Conservation (phyloP, 768 basidiomycete species). For the Psilocybe cyanescens region DNA sequence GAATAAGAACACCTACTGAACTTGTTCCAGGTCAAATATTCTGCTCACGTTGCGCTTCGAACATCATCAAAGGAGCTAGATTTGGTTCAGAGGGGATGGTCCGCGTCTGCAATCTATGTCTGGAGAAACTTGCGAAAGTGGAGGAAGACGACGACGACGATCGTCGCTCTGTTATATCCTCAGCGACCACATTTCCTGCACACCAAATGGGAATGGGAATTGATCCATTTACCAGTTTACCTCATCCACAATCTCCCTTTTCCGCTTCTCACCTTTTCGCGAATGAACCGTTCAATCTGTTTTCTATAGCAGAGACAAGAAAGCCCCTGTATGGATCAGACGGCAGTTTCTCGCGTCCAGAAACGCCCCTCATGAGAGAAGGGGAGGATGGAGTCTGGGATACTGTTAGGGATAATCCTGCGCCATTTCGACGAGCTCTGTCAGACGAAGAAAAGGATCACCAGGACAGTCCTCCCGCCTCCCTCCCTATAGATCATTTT, state of each 20-base stretch:
- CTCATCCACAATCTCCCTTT: conserved; percentile 83
- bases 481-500: conserved; percentile 48
- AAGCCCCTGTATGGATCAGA: conserved; percentile 57
- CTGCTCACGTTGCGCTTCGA: conserved; percentile 95
- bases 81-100: conserved; percentile 97
- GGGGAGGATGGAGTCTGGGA: conserved; percentile 52
- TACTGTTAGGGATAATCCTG: conserved; percentile 56
- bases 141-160: conserved; percentile 93
- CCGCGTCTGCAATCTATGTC: conserved; percentile 92
- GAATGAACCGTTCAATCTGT: conserved; percentile 80
- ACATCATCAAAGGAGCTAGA: conserved; percentile 91
- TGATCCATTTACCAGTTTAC: conserved; percentile 35
- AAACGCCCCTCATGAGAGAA: conserved; percentile 47
- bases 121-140: conserved; percentile 88
- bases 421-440: conserved; percentile 76
- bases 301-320: conserved; percentile 81
- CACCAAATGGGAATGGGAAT: conserved; percentile 72
- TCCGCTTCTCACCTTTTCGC: conserved; percentile 86
- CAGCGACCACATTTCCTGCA: conserved; percentile 71
- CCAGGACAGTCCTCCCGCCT: conserved; percentile 36
- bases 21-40: conserved; percentile 83
- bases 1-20: neutral
- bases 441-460: conserved; percentile 78
- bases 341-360: conserved; percentile 55
- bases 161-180: conserved; percentile 78